phyloP scores from a whole-genome alignment of 768 basidiomycete species.

The Trametes gibbosa region DNA sequence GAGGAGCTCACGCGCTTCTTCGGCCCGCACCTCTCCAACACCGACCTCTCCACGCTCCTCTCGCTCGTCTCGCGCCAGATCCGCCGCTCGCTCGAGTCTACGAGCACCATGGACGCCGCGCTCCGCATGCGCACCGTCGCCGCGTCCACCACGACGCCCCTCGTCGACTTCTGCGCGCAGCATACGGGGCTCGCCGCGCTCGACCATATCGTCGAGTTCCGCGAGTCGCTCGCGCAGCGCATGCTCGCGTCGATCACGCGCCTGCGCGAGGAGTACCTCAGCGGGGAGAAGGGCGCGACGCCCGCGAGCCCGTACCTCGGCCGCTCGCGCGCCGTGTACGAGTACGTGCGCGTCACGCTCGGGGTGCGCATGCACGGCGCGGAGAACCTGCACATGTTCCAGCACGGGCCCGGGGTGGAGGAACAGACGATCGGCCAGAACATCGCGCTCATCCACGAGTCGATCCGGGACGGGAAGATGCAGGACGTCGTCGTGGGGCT shows the following conservation, averaged over 20 bases:
- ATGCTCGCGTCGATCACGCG: conserved; percentile 44
- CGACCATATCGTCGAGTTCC: conserved; percentile 49
- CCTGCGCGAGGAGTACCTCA: conserved; percentile 56
- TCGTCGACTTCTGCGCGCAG: conserved; percentile 57
- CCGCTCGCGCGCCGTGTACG: conserved; percentile 70
- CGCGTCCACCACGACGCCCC: conserved; percentile 52
- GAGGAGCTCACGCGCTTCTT: conserved; percentile 51
- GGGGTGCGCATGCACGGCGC: conserved; percentile 81
- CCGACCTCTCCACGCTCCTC: conserved; percentile 34
- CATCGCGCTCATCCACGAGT: conserved; percentile 75
- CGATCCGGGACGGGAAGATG: conserved; percentile 70
- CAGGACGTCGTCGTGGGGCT: conserved; percentile 53
- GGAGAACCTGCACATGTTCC: conserved; percentile 63
- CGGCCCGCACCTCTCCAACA: conserved; percentile 36
- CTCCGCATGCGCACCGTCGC: conserved; percentile 73
- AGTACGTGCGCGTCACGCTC: conserved; percentile 67
- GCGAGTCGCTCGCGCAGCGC: conserved; percentile 48
- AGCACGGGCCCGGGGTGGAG: conserved; percentile 62
- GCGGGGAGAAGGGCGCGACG: conserved; percentile 54
- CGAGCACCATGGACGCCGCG: conserved; percentile 67
- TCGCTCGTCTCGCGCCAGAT: conserved; percentile 43
- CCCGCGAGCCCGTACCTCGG: conserved; percentile 69
- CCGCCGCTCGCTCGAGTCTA: conserved; percentile 54
- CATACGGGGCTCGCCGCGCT: conserved; percentile 23
- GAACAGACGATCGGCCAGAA: conserved; percentile 70